These are phyloP conservation scores for Macrophomina phaseolina DNA, from an alignment of 2,329 filamentous ascomycete species.

Conservation along the genomic window DNA sequence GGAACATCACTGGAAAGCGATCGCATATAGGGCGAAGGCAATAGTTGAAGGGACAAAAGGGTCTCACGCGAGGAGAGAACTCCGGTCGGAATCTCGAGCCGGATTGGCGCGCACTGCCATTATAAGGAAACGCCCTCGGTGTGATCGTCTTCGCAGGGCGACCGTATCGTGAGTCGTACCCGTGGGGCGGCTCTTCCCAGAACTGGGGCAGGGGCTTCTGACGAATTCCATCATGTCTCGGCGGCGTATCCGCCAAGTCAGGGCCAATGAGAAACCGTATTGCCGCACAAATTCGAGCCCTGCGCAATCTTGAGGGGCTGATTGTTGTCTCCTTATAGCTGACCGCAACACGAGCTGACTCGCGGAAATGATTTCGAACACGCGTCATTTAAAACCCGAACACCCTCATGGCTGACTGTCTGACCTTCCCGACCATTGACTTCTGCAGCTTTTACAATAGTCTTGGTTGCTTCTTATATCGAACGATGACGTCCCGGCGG, in stretches of 20 bases:
- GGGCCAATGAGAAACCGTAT: conserved; percentile 31
- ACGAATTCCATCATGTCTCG: not conserved
- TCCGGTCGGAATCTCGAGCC: conserved; percentile 4
- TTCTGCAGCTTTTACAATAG: not conserved
- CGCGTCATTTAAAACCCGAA: not conserved
- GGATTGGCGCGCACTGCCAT: conserved; percentile 7
- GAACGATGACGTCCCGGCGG: not conserved
- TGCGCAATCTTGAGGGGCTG: not conserved
- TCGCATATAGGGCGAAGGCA: not conserved
- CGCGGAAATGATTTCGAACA: conserved; percentile 9
- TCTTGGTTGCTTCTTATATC: not conserved
- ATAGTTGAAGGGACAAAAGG: not conserved
- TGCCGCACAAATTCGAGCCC: not conserved
- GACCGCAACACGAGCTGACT: conserved; percentile 17
- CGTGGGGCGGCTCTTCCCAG: not conserved
- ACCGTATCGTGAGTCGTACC: conserved; percentile 4
- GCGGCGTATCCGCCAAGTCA: conserved; percentile 5
- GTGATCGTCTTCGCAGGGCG: conserved; percentile 7
- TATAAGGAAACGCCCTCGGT: not conserved
- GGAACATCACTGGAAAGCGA: not conserved
- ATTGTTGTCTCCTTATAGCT: conserved; percentile 9
- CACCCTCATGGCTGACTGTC: not conserved
- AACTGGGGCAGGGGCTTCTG: not conserved
- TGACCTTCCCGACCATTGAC: not conserved
- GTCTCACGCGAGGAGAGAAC: not conserved